These are phyloP conservation scores for Uncinocarpus reesii DNA, from an alignment of 2,329 filamentous ascomycete species.

Conservation along the genomic window DNA sequence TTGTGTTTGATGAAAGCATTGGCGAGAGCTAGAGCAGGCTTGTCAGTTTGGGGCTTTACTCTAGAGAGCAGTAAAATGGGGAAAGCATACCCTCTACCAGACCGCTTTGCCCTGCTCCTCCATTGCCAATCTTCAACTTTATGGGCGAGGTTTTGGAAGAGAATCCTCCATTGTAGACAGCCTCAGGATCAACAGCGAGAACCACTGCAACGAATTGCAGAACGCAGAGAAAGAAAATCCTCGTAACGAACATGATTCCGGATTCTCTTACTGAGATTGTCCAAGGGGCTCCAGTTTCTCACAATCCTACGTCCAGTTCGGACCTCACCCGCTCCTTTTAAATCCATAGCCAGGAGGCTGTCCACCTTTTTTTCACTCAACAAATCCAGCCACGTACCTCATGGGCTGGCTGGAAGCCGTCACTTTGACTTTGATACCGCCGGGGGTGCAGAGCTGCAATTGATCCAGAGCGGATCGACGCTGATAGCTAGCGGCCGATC, in stretches of 20 bases:
- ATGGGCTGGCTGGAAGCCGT: background rate
- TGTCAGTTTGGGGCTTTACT: background rate
- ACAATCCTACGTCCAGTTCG: no score
- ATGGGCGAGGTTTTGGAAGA: background rate
- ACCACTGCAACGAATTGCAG: background rate
- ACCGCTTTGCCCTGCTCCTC: slow-evolving; percentile 28
- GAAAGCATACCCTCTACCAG: slow-evolving; percentile 20
- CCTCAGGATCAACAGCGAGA: slow-evolving; percentile 9
- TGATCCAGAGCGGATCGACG: background rate
- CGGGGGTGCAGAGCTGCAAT: background rate
- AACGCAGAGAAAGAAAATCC: background rate
- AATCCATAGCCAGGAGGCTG: background rate
- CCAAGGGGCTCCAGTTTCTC: no score
- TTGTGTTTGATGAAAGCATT: slow-evolving; percentile 30
- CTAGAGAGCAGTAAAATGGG: background rate
- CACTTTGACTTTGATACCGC: background rate
- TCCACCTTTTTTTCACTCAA: background rate
- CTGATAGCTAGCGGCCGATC: background rate
- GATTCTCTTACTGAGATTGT: background rate
- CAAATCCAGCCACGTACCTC: background rate
- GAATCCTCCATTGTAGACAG: slow-evolving; percentile 10
- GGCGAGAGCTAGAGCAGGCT: slow-evolving; percentile 23
- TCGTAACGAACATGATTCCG: background rate
- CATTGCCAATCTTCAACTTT: slow-evolving; percentile 27
- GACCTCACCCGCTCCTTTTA: no score